A percentile compares a stretch with the other conserved stretches of the same genome.
Evolutionary conservation across 257 asterid genomes (phyloP).

Genomic region (Buddleja alternifolia): DNA sequence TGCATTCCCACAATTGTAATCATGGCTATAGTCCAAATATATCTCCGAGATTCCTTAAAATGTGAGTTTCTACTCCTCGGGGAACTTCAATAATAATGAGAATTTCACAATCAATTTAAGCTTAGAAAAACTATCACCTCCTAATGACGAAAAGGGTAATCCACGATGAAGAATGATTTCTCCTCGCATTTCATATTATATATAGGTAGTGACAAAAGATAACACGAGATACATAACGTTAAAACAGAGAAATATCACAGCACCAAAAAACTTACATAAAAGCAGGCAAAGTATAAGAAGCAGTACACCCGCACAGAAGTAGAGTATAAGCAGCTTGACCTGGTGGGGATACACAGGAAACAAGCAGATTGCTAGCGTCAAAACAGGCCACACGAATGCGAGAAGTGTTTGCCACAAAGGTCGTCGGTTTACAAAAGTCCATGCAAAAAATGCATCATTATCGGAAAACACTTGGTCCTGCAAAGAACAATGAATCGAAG

Average conservation of each 20-base stretch:
- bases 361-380: slow-evolving; percentile 74
- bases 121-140: not conserved
- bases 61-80: not conserved
- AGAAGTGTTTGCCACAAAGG: slow-evolving; percentile 81
- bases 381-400: slow-evolving; percentile 73
- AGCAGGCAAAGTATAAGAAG: slow-evolving; percentile 65
- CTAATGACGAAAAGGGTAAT: not conserved
- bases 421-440: slow-evolving; percentile 67
- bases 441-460: slow-evolving; percentile 71
- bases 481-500: slow-evolving; percentile 26
- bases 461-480: slow-evolving; percentile 77
- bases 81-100: not conserved
- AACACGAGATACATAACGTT: not conserved
- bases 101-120: not conserved
- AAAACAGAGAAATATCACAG: not conserved
- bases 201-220: not conserved
- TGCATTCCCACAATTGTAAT: not conserved
- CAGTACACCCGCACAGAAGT: slow-evolving; percentile 70
- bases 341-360: slow-evolving; percentile 80
- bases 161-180: not conserved
- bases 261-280: slow-evolving; percentile 46
- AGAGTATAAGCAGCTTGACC: slow-evolving; percentile 68
- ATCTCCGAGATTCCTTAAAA: slow-evolving; percentile 1
- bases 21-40: not conserved
- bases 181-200: not conserved